Evolutionary conservation across 2,329 filamentous ascomycete genomes (phyloP), one percentile per base, ranked within the genome.

Genomic region (Dothistroma pini): DNA sequence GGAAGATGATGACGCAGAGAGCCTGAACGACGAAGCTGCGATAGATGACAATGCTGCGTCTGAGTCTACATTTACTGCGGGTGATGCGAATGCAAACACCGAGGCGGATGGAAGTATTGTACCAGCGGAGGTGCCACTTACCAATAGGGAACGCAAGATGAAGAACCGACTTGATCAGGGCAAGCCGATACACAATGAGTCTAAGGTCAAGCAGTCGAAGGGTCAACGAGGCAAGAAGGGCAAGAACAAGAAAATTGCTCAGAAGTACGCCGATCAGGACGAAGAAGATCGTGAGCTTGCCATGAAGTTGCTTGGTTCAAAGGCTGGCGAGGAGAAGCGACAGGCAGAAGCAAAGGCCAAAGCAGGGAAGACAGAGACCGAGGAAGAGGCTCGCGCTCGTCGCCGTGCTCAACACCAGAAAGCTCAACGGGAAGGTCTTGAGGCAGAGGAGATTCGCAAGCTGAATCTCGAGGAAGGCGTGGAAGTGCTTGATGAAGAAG

Each of bases 181-280:
- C 57, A 65, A 63, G 59, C 53, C 56, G 52, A 65, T 59, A 35
- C 57, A 63, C 58, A 54, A 67, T 55, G 54, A 60, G 35, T 55
- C 29, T 19, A 54, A 58, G 34, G 64, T 55, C 50, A 67, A 57
- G 56, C 62, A 58, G 56, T 63, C 68, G 64, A 68, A 57, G 66
- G 62, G 58, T 65, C 60, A 56, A 71, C 87, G 93, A 60, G 91
- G 92, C 32, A 91, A 96, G 74, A 86, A 85, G 60, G 84, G 83
- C 62, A 96, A 96, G 74, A 87, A 88, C 49, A 96, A 96, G 80
- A 96, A 95, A 75, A 87, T 91, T 1, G 91, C 91, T 3, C 80
- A 85, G 61, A 97, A 96, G 74, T 99, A 99, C 77, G 93, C 89
- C 51, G 81, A 96, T 69, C 95, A 97, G 80, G 93, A 97, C 69